Base-by-base conservation (phyloP, 768 basidiomycete genomes). In the Gymnopilus dilepis region DNA sequence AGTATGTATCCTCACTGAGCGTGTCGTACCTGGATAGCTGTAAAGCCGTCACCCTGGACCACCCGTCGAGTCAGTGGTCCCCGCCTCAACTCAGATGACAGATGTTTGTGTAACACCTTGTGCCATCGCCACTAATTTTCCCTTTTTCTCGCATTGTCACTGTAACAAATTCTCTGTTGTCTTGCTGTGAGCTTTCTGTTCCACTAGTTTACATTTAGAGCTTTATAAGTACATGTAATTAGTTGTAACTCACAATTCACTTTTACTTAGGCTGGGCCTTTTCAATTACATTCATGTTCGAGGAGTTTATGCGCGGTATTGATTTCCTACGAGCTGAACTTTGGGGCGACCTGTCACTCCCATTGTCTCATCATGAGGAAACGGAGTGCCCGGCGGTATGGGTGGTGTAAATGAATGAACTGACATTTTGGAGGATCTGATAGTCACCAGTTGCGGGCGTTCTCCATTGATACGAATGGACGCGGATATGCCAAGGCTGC, bases 61-160 rank as follows among this genome's bases (percentile, higher is more conserved):
- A n/a, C 47, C 47, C 47, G 19, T 7, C 12, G 47, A 50, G 15
- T n/a, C 13, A n/a, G 41, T 40, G 57, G 57, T 42, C 67, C 68
- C 41, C 53, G 58, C 24, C 17, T 24, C n/a, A 55, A 54, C 17
- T 37, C 42, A 53, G 52, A 47, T 54, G 52, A 54, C 34, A 38
- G 33, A 37, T 40, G 11, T 24, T 40, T 24, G 21, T 40, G 37
- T 40, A 38, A 37, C 22, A 26, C 5, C n/a, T 45, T 31, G 41
- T 57, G 43, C 34, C 56, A 56, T 56, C 52, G 28, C 52, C 34
- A 17, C 40, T 54, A 24, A 33, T 15, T 22, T 22, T 31, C 17
- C 34, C 19, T 40, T 33, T 31, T 40, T 40, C n/a, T 4, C 12
- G 13, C 5, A 21, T 38, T 40, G 33, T 37, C 52, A 38, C 1